Evolutionary conservation across 768 basidiomycete genomes (phyloP), one percentile per base, ranked within the genome.

Genomic region (Serendipita sp.): DNA sequence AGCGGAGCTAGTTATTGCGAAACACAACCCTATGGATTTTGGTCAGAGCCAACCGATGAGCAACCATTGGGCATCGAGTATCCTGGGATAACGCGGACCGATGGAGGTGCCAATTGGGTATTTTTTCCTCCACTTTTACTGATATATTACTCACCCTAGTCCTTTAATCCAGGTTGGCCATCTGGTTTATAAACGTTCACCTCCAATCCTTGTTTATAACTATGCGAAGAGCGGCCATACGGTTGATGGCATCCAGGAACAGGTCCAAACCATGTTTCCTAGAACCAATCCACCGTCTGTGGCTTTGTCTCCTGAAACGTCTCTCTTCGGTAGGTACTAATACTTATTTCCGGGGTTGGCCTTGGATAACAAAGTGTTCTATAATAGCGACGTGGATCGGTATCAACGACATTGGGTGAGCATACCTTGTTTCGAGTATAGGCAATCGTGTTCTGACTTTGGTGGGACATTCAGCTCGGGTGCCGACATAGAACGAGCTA

Each of bases 321-420:
- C 81, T 1, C 70, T 83, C 0, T 83, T 83, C 66, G 71, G 82
- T 73, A 63, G 15, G 69, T 68, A 3, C 38, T 41, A 35, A 30
- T 8, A 35, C 8, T 8, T 38, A 44, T 30, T n/a, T 8, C 16
- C 41, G 45, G 64, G 13, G 34, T 16, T 48, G 18, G 11, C 11
- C 13, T 16, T 3, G 37, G 34, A 11, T 45, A 18, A 54, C 18
- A 13, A n/a, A n/a, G n/a, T n/a, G n/a, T n/a, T 45, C 58, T 38
- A 41, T 60, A 13, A 60, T 65, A 85, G 83, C 83, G 3, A 83
- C 80, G 2, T 86, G 83, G 82, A 75, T 84, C 56, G 85, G 85
- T 2, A 85, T 86, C 65, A 86, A 86, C 65, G 85, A 86, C 72
- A 79, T 68, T 5, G 70, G 66, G 30, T 41, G 46, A 46, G 80